phyloP scores from a whole-genome alignment of 2,329 filamentous ascomycete genomes.

The Ilyonectria sp. region DNA sequence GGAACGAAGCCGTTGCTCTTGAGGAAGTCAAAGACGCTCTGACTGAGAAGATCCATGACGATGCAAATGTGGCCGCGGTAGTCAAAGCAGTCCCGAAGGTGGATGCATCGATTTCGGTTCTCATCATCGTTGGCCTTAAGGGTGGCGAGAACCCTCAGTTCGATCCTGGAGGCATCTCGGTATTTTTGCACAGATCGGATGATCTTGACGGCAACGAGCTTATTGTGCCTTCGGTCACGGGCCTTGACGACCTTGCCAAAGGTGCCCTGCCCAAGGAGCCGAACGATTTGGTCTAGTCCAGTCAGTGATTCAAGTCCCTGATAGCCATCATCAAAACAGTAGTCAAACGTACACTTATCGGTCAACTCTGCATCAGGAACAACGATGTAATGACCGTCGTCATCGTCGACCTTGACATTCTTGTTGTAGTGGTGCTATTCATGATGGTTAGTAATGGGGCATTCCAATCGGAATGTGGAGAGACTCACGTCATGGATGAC shows the following conservation, averaged over 20 bases:
- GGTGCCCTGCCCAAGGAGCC: conserved; percentile 94
- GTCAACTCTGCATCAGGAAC: conserved; percentile 89
- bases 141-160: conserved; percentile 92
- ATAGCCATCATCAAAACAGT: neutral
- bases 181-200: conserved; percentile 99
- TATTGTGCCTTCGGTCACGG: conserved; percentile 82
- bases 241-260: conserved; percentile 99
- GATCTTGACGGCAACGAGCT: conserved; percentile 94
- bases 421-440: conserved; percentile 60
- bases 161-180: conserved; percentile 94
- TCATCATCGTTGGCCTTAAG: conserved; percentile 91
- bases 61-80: conserved; percentile 97
- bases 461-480: conserved; percentile 16
- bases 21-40: conserved; percentile 98
- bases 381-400: conserved; percentile 97
- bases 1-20: conserved; percentile 96
- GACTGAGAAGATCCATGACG: conserved; percentile 83
- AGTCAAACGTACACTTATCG: conserved; percentile 82
- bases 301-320: conserved; percentile 38
- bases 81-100: conserved; percentile 96
- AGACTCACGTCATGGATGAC: conserved; percentile 74
- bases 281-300: conserved; percentile 83
- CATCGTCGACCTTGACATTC: conserved; percentile 88
- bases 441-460: conserved; percentile 28
- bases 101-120: conserved; percentile 97